Evolutionary conservation across 2,329 filamentous ascomycete species (phyloP), one percentile per base, ranked within the genome.

Genomic region (Colletotrichum sp.): DNA sequence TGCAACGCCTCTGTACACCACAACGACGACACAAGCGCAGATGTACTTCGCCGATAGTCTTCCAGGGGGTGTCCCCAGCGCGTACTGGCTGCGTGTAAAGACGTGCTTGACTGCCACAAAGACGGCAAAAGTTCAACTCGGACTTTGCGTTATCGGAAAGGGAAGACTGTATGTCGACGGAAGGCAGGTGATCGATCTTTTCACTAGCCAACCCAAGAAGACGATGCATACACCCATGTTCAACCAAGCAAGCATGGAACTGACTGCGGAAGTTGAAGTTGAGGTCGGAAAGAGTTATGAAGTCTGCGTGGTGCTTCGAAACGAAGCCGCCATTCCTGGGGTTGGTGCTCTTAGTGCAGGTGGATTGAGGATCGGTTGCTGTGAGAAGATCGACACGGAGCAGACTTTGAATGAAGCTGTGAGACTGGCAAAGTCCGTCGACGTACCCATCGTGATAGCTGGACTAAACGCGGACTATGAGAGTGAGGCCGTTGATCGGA

Each of bases 401-500:
- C 52, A 77, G 16, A 76, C 65, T 7, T 76, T 80, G 29, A 13
- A 13, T 15, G 65, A 71, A 11, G 79, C 79, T 1, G 72, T 76
- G 5, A 55, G 70, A 8, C 32, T 89, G 9, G 92, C 92, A 12
- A 86, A 87, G 77, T 84, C 87, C 19, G 89, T 89, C 0, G 91
- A 93, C 36, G 88, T 92, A 55, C 92, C 93, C 4, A 86, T 93
- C 59, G 66, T 82, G 0, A 72, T 82, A 4, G 90, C 91, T 2
- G 92, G 92, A 3, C 85, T 93, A 19, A 93, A 92, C 67, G 87
- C 80, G 0, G 80, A 82, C 2, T 83, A 79, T 19, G 81, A 83
- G 36, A 80, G 79, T 9, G 81, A 94, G 91, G 85, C 86, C 69
- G 92, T 92, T 64, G 93, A 95, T 80, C 90, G 93, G 62, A 94